Base-by-base conservation (phyloP, 257 asterid genomes). In the Lantana camara region DNA sequence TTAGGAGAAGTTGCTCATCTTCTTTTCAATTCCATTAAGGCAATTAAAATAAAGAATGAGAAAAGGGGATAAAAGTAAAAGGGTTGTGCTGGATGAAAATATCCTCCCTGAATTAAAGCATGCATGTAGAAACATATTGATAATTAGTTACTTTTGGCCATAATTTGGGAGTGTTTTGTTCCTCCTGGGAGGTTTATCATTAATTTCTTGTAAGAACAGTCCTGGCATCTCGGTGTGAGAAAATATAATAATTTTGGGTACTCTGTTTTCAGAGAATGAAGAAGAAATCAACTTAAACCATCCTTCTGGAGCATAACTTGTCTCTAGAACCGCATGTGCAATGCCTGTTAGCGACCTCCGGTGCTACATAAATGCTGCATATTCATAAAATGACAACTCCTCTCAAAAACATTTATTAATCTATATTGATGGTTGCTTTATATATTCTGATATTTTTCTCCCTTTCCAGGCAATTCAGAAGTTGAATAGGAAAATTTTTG, bases 401-500 rank as follows among this genome's bases (percentile, higher is more conserved):
- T 38, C 56, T 50, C 57, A 29, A 3, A 14, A 27, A 23, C 30
- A 53, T 69, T 57, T 56, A 3, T 59, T 17, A 17, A 50, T 40
- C 71, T 60, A 17, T 52, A n/a, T 13, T 11, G 6, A 58, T 62
- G 35, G 5, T 24, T 34, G 30, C 24, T 56, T 67, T 46, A 16
- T 68, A 20, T 24, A 52, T 42, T 53, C 35, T 56, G 38, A 61
- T 19, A 50, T 64, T 56, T 56, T 48, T 55, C 8, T 49, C 2
- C 24, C 44, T 24, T 27, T 58, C 74, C 85, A 93, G 99, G 96
- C 86, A 61, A 87, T 93, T 60, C 60, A 80, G 86, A 83, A 75
- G 63, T 82, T 90, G 70, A 93, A 87, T 60, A 96, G 99, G 52
- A 84, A 87, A 69, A 64, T 13, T 4, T 63, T 90, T 73, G 91